Conservation (phyloP, 148 eudicot genomes). For the Spergularia marina region DNA sequence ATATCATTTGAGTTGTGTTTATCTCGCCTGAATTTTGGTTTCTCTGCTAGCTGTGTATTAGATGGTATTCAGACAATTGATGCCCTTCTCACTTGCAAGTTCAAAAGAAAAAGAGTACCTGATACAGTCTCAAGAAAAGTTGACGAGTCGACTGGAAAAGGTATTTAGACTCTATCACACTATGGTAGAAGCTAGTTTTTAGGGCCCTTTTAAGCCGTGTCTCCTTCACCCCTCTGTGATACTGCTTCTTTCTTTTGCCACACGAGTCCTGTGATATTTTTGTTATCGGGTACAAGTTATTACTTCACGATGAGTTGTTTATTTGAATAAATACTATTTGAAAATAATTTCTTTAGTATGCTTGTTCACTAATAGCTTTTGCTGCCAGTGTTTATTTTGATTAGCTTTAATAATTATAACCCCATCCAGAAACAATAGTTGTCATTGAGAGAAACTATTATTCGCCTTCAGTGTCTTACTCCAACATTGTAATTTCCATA, state of each 20-base stretch:
- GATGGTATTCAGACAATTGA: slow-evolving; percentile 93
- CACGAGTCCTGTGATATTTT: neutral
- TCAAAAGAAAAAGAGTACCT: slow-evolving; percentile 76
- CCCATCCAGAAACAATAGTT: neutral
- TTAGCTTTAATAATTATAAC: neutral
- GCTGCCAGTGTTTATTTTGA: neutral
- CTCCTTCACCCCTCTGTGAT: neutral
- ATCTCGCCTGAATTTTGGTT: slow-evolving; percentile 28
- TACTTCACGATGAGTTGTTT: neutral
- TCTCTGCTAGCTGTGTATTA: slow-evolving; percentile 80
- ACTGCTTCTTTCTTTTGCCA: neutral
- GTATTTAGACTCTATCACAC: slow-evolving; percentile 24
- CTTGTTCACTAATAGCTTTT: neutral
- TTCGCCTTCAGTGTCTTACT: neutral
- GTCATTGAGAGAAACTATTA: neutral
- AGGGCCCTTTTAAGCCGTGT: slow-evolving; percentile 1
- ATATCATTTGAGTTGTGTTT: slow-evolving; percentile 3
- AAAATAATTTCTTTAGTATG: too few species aligned
- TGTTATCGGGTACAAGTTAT: neutral
- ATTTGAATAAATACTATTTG: too few species aligned
- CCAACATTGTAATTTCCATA: neutral
- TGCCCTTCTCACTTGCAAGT: slow-evolving; percentile 81
- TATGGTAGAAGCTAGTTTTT: neutral
- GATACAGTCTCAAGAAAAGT: slow-evolving; percentile 34
- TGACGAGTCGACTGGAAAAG: slow-evolving; percentile 49